A percentile compares a stretch with the other conserved stretches of the same genome.
These are phyloP conservation scores for Metschnikowia corniflorae DNA, from an alignment of 805 yeast species.

Conservation along the genomic window DNA sequence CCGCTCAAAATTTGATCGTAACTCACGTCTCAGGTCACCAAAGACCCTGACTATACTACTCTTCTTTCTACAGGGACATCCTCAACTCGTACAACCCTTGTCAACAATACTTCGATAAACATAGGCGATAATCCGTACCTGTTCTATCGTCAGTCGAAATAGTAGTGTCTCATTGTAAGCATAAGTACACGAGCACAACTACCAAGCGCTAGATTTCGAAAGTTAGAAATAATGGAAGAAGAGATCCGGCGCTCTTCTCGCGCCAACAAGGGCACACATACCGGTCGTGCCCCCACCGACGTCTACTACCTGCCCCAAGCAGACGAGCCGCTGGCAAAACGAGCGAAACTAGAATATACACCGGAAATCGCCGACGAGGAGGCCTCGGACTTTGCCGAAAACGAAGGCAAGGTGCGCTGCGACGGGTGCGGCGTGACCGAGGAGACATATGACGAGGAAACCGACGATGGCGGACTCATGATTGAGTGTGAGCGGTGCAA, in stretches of 20 bases:
- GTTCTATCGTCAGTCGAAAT: no score
- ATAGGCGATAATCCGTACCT: no score
- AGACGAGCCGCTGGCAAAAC: constrained; percentile 11
- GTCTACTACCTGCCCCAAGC: constrained; percentile 11
- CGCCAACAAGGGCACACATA: constrained; percentile 39
- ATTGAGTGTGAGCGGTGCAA: constrained; percentile 63
- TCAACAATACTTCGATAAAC: no score
- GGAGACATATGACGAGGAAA: constrained; percentile 54
- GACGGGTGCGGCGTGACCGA: constrained; percentile 59
- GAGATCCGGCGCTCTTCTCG: constrained; percentile 33
- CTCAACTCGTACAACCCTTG: no score
- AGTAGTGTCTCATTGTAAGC: no score
- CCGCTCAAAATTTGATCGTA: no score
- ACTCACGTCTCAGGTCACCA: no score
- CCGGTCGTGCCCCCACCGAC: constrained; percentile 26
- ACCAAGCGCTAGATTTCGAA: no score
- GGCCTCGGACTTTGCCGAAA: not conserved
- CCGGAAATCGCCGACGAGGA: not conserved
- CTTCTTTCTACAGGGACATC: no score
- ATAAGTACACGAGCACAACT: no score
- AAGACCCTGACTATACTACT: no score
- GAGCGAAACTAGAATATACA: constrained; percentile 1
- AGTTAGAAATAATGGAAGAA: no score
- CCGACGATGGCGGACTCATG: constrained; percentile 54
- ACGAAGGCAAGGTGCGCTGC: constrained; percentile 51